phyloP scores from a whole-genome alignment of 352 stramenopile species.

The Phytophthora colocasiae region DNA sequence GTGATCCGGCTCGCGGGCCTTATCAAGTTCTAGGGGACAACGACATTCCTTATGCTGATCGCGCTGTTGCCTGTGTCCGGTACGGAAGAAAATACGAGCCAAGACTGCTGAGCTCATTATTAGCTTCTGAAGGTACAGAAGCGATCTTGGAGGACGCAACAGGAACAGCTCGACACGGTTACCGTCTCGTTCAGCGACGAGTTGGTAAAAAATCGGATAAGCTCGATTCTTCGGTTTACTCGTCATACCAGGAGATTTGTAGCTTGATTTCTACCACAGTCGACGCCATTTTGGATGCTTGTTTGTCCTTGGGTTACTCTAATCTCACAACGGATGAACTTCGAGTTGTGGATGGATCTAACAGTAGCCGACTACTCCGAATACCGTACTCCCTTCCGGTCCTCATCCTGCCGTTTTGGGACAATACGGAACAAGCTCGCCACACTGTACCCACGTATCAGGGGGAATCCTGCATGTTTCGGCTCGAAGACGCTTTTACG shows the following conservation, averaged over 20 bases:
- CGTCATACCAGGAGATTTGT: constrained; percentile 14
- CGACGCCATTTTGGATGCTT: constrained; percentile 24
- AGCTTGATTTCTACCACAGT: constrained; percentile 25
- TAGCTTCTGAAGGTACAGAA: constrained; percentile 29
- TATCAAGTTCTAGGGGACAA: constrained; percentile 41
- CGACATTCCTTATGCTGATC: constrained; percentile 57
- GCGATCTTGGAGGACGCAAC: constrained; percentile 25
- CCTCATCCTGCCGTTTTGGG: constrained; percentile 22
- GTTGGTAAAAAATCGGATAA: neutral
- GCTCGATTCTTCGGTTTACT: constrained; percentile 9
- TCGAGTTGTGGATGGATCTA: constrained; percentile 15
- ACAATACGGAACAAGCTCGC: constrained; percentile 13
- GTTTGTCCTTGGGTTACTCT: constrained; percentile 13
- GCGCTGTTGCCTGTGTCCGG: constrained; percentile 42
- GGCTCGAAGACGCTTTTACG: constrained; percentile 14
- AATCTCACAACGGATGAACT: constrained; percentile 30
- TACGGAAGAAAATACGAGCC: constrained; percentile 37
- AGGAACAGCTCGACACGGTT: constrained; percentile 20
- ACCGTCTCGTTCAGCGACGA: constrained; percentile 16
- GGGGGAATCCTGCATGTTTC: constrained; percentile 35
- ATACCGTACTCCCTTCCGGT: constrained; percentile 24
- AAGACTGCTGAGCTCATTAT: constrained; percentile 26
- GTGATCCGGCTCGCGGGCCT: constrained; percentile 5
- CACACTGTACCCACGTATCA: constrained; percentile 25
- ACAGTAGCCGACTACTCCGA: constrained; percentile 18